A percentile compares a stretch with the other conserved stretches of the same genome.
These are phyloP conservation scores for Nothomitra cinnamomea DNA, from an alignment of 2,329 filamentous ascomycete species.

Conservation along the genomic window DNA sequence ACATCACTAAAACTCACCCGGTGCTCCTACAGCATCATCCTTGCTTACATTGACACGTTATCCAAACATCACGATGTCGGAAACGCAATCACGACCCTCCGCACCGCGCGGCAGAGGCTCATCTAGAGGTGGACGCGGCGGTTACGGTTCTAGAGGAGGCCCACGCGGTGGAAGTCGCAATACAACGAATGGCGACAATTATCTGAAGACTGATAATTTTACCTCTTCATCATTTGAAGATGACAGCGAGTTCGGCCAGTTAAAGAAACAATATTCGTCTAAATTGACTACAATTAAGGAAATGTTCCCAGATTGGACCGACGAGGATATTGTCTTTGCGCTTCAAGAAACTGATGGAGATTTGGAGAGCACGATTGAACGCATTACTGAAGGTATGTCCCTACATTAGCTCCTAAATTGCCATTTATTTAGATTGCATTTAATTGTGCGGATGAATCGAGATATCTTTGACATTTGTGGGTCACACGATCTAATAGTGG, in stretches of 20 bases:
- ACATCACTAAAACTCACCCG: background rate
- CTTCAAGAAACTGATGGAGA: conserved; percentile 78
- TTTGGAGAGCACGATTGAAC: conserved; percentile 54
- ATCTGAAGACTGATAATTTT: conserved; percentile 37
- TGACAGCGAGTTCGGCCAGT: conserved; percentile 75
- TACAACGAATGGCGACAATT: conserved; percentile 58
- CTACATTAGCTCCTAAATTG: background rate
- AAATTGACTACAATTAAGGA: conserved; percentile 75
- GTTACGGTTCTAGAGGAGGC: conserved; percentile 51
- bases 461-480: background rate
- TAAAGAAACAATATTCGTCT: conserved; percentile 74
- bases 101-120: conserved; percentile 80
- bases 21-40: conserved; percentile 21
- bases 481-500: conserved; percentile 6
- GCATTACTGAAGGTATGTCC: conserved; percentile 60
- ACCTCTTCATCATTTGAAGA: conserved; percentile 49
- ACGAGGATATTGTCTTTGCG: conserved; percentile 84
- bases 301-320: conserved; percentile 89
- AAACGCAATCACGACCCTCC: conserved; percentile 71
- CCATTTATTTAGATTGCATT: conserved; percentile 2
- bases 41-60: conserved; percentile 1
- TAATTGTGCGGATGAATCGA: background rate
- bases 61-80: conserved; percentile 57
- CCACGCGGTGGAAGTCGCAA: conserved; percentile 45
- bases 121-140: conserved; percentile 68